These are phyloP conservation scores for Fusarium austroafricanum DNA, from an alignment of 2,329 filamentous ascomycete species.

Conservation along the genomic window DNA sequence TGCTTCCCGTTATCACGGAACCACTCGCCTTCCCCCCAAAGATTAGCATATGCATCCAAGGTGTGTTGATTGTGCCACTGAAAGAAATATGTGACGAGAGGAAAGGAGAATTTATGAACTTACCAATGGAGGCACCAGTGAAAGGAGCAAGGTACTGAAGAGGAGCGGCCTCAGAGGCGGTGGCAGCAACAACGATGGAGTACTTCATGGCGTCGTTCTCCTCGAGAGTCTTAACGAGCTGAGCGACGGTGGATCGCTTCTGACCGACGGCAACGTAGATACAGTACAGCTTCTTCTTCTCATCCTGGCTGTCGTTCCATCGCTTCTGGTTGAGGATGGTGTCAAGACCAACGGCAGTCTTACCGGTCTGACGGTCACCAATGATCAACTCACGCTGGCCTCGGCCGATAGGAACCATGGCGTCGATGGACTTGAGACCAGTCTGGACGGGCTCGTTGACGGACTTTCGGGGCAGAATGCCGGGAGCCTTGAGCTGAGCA, in stretches of 20 bases:
- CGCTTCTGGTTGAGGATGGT: slow-evolving; percentile 99
- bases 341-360: slow-evolving; percentile 98
- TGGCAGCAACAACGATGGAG: slow-evolving; percentile 91
- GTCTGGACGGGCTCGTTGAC: slow-evolving; percentile 99
- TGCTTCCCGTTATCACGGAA: slow-evolving; percentile 91
- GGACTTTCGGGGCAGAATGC: slow-evolving; percentile 95
- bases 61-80: background rate
- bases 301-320: slow-evolving; percentile 89
- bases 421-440: slow-evolving; percentile 98
- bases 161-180: slow-evolving; percentile 95
- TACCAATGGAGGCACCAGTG: slow-evolving; percentile 69
- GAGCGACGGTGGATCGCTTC: slow-evolving; percentile 99
- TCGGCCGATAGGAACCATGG: slow-evolving; percentile 99
- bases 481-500: slow-evolving; percentile 98
- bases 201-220: slow-evolving; percentile 99
- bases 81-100: accelerated
- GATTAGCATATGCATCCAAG: background rate
- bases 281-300: slow-evolving; percentile 99
- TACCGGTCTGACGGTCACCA: slow-evolving; percentile 99
- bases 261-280: slow-evolving; percentile 99
- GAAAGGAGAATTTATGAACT: background rate
- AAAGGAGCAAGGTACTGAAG: slow-evolving; percentile 96
- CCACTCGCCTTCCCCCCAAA: no score
- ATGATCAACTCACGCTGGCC: slow-evolving; percentile 99
- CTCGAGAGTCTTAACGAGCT: slow-evolving; percentile 99